A percentile compares a stretch with the other conserved stretches of the same genome.
These are phyloP conservation scores for Drechslerella coelobrocha DNA, from an alignment of 2,329 filamentous ascomycete genomes.

Conservation along the genomic window DNA sequence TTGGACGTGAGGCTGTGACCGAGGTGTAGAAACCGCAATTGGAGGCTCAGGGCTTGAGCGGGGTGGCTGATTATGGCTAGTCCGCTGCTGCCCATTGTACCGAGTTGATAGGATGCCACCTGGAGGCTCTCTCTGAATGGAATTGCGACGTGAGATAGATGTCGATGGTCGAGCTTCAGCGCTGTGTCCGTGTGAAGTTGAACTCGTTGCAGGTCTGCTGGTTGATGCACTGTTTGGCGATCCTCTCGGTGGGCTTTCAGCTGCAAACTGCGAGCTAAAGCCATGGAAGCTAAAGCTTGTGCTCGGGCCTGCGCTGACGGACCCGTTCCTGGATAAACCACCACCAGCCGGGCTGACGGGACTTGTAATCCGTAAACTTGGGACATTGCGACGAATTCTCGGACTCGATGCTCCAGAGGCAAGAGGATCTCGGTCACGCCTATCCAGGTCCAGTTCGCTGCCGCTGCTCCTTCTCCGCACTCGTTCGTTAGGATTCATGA, in stretches of 20 bases:
- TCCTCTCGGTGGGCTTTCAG: conserved; percentile 3
- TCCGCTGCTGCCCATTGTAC: conserved; percentile 18
- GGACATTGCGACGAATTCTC: conserved; percentile 41
- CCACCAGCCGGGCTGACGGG: conserved; percentile 41
- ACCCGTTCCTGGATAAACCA: conserved; percentile 40
- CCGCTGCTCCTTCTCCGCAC: conserved; percentile 50
- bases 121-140: conserved; percentile 40
- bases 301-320: conserved; percentile 40
- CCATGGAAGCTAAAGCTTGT: conserved; percentile 39
- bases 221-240: not conserved
- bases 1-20: conserved; percentile 5
- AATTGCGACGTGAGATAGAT: conserved; percentile 34
- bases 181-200: conserved; percentile 2
- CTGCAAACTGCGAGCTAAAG: conserved; percentile 15
- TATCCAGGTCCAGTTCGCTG: conserved; percentile 40
- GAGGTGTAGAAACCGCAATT: conserved; percentile 10
- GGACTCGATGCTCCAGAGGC: conserved; percentile 47
- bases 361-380: conserved; percentile 43
- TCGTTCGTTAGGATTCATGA: conserved; percentile 51
- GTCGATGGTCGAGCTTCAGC: conserved; percentile 21
- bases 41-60: conserved; percentile 20
- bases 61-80: conserved; percentile 15
- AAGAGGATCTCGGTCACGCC: conserved; percentile 46
- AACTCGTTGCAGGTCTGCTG: conserved; percentile 3
- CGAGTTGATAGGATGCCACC: conserved; percentile 39